Percentiles rank a stretch among this genome's conserved stretches.
Conservation (phyloP, 2,329 filamentous ascomycete genomes). For the Xylaria sp. region DNA sequence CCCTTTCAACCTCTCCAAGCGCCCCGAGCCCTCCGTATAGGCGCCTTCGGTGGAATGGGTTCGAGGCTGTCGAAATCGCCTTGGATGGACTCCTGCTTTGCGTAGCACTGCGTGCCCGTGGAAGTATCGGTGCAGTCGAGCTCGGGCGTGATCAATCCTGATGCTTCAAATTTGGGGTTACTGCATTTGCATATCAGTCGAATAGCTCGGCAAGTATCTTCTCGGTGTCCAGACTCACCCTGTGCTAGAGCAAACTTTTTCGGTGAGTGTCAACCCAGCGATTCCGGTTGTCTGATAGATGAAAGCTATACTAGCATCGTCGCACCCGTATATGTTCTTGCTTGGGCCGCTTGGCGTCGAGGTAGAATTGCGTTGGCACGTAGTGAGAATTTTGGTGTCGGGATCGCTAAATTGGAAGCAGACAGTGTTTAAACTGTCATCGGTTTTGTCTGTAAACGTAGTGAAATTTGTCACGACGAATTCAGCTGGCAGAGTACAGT, state of each 20-base stretch:
- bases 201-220: background rate
- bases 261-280: slow-evolving; percentile 45
- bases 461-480: slow-evolving; percentile 46
- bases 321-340: slow-evolving; percentile 45
- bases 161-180: slow-evolving; percentile 43
- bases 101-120: slow-evolving; percentile 40
- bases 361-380: slow-evolving; percentile 44
- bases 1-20: slow-evolving; percentile 21
- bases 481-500: slow-evolving; percentile 43
- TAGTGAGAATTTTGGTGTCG: slow-evolving; percentile 45
- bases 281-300: slow-evolving; percentile 47
- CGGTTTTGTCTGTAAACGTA: slow-evolving; percentile 37
- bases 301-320: slow-evolving; percentile 44
- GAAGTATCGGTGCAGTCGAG: slow-evolving; percentile 42
- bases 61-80: slow-evolving; percentile 44
- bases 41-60: slow-evolving; percentile 35
- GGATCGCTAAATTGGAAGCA: slow-evolving; percentile 45
- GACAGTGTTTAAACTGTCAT: slow-evolving; percentile 39
- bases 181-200: slow-evolving; percentile 33
- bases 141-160: slow-evolving; percentile 40
- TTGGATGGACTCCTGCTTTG: slow-evolving; percentile 35
- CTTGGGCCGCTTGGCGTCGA: slow-evolving; percentile 40
- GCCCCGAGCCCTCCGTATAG: slow-evolving; percentile 25
- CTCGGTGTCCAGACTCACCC: slow-evolving; percentile 38
- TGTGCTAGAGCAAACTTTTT: slow-evolving; percentile 43